Evolutionary conservation across 305 asterid genomes (phyloP).

Genomic region (Euphrasia arctica): DNA sequence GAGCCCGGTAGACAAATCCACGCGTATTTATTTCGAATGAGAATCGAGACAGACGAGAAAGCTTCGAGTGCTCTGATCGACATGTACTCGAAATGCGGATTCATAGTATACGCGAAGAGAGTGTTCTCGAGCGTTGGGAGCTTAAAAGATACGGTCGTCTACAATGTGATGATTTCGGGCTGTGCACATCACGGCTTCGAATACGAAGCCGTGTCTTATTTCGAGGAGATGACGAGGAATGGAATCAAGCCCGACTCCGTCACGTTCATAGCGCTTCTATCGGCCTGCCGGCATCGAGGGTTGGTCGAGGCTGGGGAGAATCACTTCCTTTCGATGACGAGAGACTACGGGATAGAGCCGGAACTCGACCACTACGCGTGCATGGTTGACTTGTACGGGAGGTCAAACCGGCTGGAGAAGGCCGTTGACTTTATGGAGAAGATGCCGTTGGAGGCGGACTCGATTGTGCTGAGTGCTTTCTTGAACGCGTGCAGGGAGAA

Average conservation of each 20-base stretch:
- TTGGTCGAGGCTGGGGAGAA: slow-evolving; percentile 59
- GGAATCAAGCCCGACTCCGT: slow-evolving; percentile 65
- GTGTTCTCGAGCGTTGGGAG: slow-evolving; percentile 36
- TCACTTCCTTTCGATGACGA: slow-evolving; percentile 57
- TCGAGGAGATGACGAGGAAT: slow-evolving; percentile 48
- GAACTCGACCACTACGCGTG: slow-evolving; percentile 85
- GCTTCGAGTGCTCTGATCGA: slow-evolving; percentile 58
- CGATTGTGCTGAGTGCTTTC: slow-evolving; percentile 59
- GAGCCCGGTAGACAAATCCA: slow-evolving; percentile 80
- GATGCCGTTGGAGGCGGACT: slow-evolving; percentile 63
- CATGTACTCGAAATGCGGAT: slow-evolving; percentile 86
- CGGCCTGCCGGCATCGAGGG: slow-evolving; percentile 84
- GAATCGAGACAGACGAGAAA: slow-evolving; percentile 49
- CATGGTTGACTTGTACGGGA: slow-evolving; percentile 87
- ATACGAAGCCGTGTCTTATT: slow-evolving; percentile 49
- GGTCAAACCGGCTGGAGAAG: slow-evolving; percentile 71
- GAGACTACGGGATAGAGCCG: slow-evolving; percentile 53
- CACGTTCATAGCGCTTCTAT: slow-evolving; percentile 71
- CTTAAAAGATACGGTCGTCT: slow-evolving; percentile 48
- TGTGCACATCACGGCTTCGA: slow-evolving; percentile 81
- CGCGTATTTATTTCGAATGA: slow-evolving; percentile 50
- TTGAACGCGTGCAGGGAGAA: slow-evolving; percentile 69
- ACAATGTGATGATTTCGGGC: slow-evolving; percentile 81
- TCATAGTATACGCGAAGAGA: slow-evolving; percentile 45
- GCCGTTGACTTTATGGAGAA: slow-evolving; percentile 52